A percentile compares a stretch with the other conserved stretches of the same genome.
Evolutionary conservation across 306 rosid species (phyloP).

Genomic region (Rosa multiflora): DNA sequence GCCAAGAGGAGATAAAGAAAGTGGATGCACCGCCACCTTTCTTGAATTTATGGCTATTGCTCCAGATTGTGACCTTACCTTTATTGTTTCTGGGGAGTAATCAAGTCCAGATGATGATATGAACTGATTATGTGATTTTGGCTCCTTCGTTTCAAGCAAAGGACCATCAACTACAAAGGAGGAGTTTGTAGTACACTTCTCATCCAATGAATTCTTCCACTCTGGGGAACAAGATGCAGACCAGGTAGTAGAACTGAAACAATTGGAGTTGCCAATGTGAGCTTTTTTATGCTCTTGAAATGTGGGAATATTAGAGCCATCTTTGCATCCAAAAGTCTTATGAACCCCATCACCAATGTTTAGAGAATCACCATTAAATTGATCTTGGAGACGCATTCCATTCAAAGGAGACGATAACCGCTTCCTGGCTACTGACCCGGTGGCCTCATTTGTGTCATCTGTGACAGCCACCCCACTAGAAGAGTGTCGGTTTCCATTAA

Average conservation of each 20-base stretch:
- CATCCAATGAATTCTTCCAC: slow-evolving; percentile 31
- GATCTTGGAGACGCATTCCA: slow-evolving; percentile 48
- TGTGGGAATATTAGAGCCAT: slow-evolving; percentile 24
- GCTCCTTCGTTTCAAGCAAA: slow-evolving; percentile 32
- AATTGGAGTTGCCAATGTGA: slow-evolving; percentile 35
- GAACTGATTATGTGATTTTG: slow-evolving; percentile 27
- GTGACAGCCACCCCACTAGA: slow-evolving; percentile 31
- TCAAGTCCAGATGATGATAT: slow-evolving; percentile 30
- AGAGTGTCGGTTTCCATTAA: slow-evolving; percentile 36
- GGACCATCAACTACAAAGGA: slow-evolving; percentile 30
- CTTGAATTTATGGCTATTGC: slow-evolving; percentile 40
- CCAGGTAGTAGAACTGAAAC: slow-evolving; percentile 32
- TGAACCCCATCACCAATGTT: slow-evolving; percentile 35
- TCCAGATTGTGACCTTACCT: slow-evolving; percentile 27
- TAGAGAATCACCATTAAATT: slow-evolving; percentile 36
- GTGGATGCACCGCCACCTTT: slow-evolving; percentile 37
- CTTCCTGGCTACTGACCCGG: slow-evolving; percentile 40
- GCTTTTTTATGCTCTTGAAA: slow-evolving; percentile 50
- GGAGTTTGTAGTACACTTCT: slow-evolving; percentile 27
- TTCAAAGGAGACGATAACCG: slow-evolving; percentile 57
- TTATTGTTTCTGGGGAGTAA: slow-evolving; percentile 29
- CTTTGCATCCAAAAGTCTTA: slow-evolving; percentile 28
- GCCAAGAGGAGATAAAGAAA: slow-evolving; percentile 74
- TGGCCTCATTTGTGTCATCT: slow-evolving; percentile 33
- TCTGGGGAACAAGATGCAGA: slow-evolving; percentile 48